Evolutionary conservation across 345 rosid species (phyloP), one percentile per base, ranked within the genome.

Genomic region (Lepidium sativum): DNA sequence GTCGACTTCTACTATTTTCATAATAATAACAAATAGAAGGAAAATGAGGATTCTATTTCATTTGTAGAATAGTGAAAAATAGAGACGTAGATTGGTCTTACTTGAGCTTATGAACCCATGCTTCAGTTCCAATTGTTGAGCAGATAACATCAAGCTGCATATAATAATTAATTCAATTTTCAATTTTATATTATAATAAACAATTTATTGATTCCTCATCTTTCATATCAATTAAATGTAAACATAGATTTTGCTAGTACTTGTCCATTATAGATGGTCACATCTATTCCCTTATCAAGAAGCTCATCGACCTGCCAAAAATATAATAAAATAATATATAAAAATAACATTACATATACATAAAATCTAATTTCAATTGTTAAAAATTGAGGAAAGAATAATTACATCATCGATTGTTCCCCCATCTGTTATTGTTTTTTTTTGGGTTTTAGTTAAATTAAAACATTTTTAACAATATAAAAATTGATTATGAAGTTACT

Each of bases 101-200:
- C 98, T 81, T 84, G 68, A 92, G 97, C 72, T 92, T 92, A 53
- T 77, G 80, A 63, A 92, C 73, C 98, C 98, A 92, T 35, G 97
- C 88, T 82, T 89, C 85, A 33, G 88, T 78, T 18, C 98, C 97
- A 73, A 76, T 86, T 54, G 94, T 86, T 73, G 96, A 72, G 75
- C 97, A 92, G 13, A 89, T 87, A 12, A 89, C 59, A 82, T 92
- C 97, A 72, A 89, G 82, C 98, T 89, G 67, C 71, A 16, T 16
- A 38, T 37, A 64, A 48, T 18, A 33, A 29, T n/a, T 53, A 71
- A 38, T 45, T 20, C 58, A 37, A 42, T 43, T 34, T n/a, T 57
- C 16, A 45, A 2, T 54, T 21, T 48, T 21, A 9, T 25, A 6
- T 29, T 52, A 9, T 31, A 11, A 35, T 35, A 10, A 43, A 33